Base-by-base conservation (phyloP, 2,329 filamentous ascomycete species). In the Exophiala calicioides region DNA sequence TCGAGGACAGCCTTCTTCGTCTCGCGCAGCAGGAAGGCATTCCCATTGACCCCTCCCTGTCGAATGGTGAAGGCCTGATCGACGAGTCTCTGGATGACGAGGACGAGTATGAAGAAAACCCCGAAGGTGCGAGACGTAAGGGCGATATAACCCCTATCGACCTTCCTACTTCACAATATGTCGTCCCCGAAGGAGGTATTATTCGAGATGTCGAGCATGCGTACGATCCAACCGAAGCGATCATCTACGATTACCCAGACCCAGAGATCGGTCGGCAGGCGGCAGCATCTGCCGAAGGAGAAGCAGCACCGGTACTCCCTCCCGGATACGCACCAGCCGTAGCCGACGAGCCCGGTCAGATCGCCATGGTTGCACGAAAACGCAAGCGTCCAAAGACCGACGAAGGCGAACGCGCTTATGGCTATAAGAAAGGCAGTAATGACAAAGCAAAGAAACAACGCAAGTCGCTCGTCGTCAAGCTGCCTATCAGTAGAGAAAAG, bases 11-110 rank as follows among this genome's bases (percentile, higher is more conserved):
- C 6, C 23, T 59, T 26, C 47, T 59, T 10, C 42, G 42, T 15
- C 44, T 59, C 8, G 59, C 58, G 9, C 35, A 58, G 38, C 57
- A 58, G 15, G 57, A 60, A 47, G 62, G 62, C 6, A 68, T 74
- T 29, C 68, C 70, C 0, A 66, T 75, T 42, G 72, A 75, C 49
- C 71, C 72, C 10, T 64, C 67, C 2, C 55, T 75, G 42, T 39
- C 5, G 21, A 15, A 24, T 35, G 26, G 33, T 7, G 19, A 29
- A 15, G 41, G 19, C 12, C 9, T 21, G 12, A 16, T 26, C 21
- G 32, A 40, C 15, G 35, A 42, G 5, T 42, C 43, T 13, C 30
- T 33, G n/a, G 57, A 53, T 20, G 51, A 54, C 33, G 57, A 58
- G 6, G 57, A 59, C 23, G 52, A 52, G 9, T 55, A 39, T 40